Evolutionary conservation across 176 grass and related monocot species (phyloP), one percentile per base, ranked within the genome.

Genomic region (Melocanna baccifera): DNA sequence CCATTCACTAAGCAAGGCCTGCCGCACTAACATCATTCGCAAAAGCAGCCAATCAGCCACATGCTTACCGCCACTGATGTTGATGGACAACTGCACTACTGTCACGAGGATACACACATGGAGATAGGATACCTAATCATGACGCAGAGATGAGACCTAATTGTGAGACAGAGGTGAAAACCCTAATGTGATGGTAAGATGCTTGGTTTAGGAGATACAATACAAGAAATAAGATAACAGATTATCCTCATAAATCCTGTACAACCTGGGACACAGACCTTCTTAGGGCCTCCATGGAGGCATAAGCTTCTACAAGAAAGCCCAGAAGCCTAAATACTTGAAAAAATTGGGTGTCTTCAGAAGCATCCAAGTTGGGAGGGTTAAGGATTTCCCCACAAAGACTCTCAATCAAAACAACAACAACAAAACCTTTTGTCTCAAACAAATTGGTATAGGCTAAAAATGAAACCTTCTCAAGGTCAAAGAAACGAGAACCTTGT

Each of bases 221-320:
- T 32, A 73, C 26, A 22, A 7, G 36, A 72, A 39, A 23, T 64
- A 64, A 72, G 19, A 25, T 51, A 64, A 63, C 19, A 74, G 5
- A 14, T 40, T 62, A 43, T 51, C 12, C 42, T 51, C 81, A 25
- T n/a, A 83, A 74, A n/a, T 83, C 62, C 20, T n/a, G 41, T 67
- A 83, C 18, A 7, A 22, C 22, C 29, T 10, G 5, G 26, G 4
- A 61, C 57, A 14, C 67, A 57, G 39, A 16, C 69, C 11, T 73
- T 19, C 43, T 83, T 73, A 72, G 39, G 40, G 55, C 29, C 20
- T 64, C 29, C 43, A 25, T n/a, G 34, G 43, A 43, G 42, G 41
- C 42, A 63, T 74, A 74, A 83, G 57, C 25, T 83, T 74, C 12
- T 62, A 62, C 30, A 19, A 34, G 26, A 63, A 83, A 72, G 8